Conservation (phyloP, 495 filamentous ascomycete genomes). For the Podospora pseudocomata region DNA sequence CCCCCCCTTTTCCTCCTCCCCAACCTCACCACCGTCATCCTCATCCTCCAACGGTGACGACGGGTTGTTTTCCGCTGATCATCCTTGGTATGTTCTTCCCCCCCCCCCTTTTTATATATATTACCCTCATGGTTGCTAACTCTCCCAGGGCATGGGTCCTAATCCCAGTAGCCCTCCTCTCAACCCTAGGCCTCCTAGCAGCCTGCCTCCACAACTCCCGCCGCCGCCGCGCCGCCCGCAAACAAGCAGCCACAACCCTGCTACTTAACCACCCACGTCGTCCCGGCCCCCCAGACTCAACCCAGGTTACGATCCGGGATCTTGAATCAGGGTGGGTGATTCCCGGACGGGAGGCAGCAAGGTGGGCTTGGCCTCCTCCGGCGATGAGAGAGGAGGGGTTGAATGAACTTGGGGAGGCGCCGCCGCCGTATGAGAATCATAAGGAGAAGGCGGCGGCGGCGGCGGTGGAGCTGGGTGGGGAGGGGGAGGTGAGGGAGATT, state of each 20-base stretch:
- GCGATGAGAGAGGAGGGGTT: constrained; percentile 44
- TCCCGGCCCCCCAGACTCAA: not conserved
- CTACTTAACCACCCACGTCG: not conserved
- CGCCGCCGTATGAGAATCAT: constrained; percentile 47
- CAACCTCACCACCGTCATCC: not conserved
- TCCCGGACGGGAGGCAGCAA: not conserved
- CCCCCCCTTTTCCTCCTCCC: not conserved
- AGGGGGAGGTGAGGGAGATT: not conserved
- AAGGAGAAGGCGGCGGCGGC: not conserved
- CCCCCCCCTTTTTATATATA: not conserved
- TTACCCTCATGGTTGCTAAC: not conserved
- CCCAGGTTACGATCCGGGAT: not conserved
- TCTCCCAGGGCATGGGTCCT: constrained; percentile 21
- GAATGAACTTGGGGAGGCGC: constrained; percentile 56
- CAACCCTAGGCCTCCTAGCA: constrained; percentile 17
- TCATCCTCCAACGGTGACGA: not conserved
- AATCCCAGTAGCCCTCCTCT: constrained; percentile 24
- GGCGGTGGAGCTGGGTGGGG: not conserved
- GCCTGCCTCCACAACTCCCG: constrained; percentile 19
- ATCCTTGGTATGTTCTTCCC: constrained; percentile 4
- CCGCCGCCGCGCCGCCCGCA: constrained; percentile 8
- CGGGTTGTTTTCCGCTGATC: not conserved
- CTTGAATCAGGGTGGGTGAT: not conserved
- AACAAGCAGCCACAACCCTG: not conserved
- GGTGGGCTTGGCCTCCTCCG: constrained; percentile 2